These are phyloP conservation scores for Zygosaccharomyces pseudobailii DNA, from an alignment of 1,139 yeast genomes.

Conservation along the genomic window DNA sequence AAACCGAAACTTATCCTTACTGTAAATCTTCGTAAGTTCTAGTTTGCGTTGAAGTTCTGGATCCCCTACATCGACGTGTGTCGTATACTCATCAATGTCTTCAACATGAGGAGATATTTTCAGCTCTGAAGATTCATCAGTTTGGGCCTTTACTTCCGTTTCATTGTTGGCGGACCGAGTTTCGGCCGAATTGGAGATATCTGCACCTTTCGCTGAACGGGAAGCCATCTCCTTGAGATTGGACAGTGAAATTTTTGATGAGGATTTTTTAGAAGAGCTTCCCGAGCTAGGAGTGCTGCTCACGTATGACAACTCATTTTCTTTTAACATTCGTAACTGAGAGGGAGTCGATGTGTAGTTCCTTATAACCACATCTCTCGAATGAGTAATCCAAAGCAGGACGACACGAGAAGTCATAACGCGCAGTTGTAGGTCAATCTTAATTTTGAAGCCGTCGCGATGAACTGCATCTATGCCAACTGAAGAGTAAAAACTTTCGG, in stretches of 20 bases:
- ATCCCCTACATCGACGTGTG: constrained; percentile 12
- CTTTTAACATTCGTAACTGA: constrained; percentile 36
- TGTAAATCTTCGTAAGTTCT: constrained; percentile 25
- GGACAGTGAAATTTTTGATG: constrained; percentile 20
- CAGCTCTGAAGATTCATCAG: background rate
- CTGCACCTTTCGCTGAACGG: background rate
- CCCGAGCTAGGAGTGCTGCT: constrained; percentile 29
- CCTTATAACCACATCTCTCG: constrained; percentile 42
- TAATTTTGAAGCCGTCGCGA: constrained; percentile 59
- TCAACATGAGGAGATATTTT: background rate
- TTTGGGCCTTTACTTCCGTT: background rate
- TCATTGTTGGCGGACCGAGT: background rate
- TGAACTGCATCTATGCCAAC: constrained; percentile 66
- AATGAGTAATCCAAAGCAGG: constrained; percentile 85
- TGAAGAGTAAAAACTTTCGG: constrained; percentile 49
- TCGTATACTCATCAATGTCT: constrained; percentile 1
- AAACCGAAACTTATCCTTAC: constrained; percentile 30
- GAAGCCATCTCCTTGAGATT: constrained; percentile 14
- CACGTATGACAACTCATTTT: constrained; percentile 33
- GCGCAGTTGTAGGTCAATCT: constrained; percentile 75
- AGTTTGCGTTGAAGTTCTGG: constrained; percentile 21
- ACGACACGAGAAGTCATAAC: constrained; percentile 56
- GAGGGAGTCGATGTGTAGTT: constrained; percentile 35
- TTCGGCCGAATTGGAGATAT: background rate
- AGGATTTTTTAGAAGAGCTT: constrained; percentile 25